Percentiles rank a stretch among this genome's conserved stretches.
phyloP scores from a whole-genome alignment of 148 eudicot genomes.

The Diospyros kaki region DNA sequence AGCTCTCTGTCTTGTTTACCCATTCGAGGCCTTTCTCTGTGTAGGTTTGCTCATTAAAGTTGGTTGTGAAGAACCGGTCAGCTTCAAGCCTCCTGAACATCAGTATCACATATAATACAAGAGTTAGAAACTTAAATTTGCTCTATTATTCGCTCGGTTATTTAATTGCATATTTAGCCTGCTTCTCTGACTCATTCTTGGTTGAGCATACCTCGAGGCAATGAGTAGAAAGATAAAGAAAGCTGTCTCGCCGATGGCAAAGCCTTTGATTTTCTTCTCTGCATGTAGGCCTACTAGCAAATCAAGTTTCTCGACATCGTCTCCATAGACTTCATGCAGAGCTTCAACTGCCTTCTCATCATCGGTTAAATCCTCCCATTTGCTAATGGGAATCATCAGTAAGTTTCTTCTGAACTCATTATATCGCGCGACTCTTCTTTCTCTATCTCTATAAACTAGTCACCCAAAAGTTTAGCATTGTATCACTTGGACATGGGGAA shows the following conservation, averaged over 20 bases:
- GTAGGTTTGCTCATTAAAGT: conserved; percentile 38
- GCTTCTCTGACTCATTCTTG: too few species aligned
- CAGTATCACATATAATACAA: background rate
- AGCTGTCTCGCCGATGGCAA: conserved; percentile 46
- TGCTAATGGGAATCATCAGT: conserved; percentile 34
- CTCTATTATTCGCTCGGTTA: background rate
- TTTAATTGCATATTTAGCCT: background rate
- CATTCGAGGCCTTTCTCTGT: conserved; percentile 42
- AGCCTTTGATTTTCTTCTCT: conserved; percentile 43
- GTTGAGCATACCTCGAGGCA: conserved; percentile 34
- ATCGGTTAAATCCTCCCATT: conserved; percentile 46
- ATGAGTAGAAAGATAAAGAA: conserved; percentile 37
- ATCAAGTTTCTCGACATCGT: conserved; percentile 38
- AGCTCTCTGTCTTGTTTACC: conserved; percentile 39
- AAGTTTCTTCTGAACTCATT: conserved; percentile 33
- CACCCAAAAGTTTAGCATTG: background rate
- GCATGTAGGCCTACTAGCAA: conserved; percentile 39
- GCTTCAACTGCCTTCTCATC: conserved; percentile 31
- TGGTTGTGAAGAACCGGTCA: conserved; percentile 37
- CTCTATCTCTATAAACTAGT: conserved; percentile 42
- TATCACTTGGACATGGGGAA: too few species aligned
- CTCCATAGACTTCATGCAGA: conserved; percentile 33
- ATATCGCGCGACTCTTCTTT: conserved; percentile 40
- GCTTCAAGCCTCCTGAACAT: conserved; percentile 37
- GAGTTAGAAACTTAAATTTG: background rate